Evolutionary conservation across 345 rosid genomes (phyloP), one percentile per base, ranked within the genome.

Genomic region (Lumnitzera littorea): DNA sequence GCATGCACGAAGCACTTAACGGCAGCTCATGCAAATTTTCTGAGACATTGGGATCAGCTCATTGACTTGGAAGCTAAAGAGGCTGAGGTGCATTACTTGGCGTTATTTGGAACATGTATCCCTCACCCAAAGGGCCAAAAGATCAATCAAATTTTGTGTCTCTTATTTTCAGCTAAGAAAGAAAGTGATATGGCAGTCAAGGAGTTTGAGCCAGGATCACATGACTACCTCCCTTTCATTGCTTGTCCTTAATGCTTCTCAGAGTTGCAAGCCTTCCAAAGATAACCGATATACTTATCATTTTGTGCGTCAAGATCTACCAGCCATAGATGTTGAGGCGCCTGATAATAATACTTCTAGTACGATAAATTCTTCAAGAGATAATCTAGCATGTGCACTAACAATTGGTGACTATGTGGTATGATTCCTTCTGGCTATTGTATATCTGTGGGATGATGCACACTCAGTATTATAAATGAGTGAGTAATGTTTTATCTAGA

Each of bases 371-470:
- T 58, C 77, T 64, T 63, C 72, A 36, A 55, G 56, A 53, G 77
- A 82, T 70, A 80, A 74, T 75, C 66, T 85, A 67, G 81, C 80
- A 68, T 71, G 82, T 77, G 71, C 71, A 15, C 90, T 94, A 53
- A 84, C 67, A 84, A 72, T 58, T 68, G 99, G 99, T 70, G 99
- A 90, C 69, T 79, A 78, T 66, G 99, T 94, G 96, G 97, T 94
- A 87, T 51, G 16, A 16, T 57, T 57, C 16, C 75, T 57, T 54
- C 51, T 43, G 15, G 47, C 55, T 46, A 14, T 49, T 55, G 24
- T 24, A 51, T 20, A 41, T 9, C 5, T 36, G 43, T 36, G 43
- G 43, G 5, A 36, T 36, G 43, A 36, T 36, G 31, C 11, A 0
- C 0, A 36, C 43, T 5, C 43, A 9, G 43, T 36, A 36, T 36